Percentiles rank a stretch among this genome's conserved stretches.
Evolutionary conservation across 129 eudicot species (phyloP).

Genomic region (Pittosporum tobira): DNA sequence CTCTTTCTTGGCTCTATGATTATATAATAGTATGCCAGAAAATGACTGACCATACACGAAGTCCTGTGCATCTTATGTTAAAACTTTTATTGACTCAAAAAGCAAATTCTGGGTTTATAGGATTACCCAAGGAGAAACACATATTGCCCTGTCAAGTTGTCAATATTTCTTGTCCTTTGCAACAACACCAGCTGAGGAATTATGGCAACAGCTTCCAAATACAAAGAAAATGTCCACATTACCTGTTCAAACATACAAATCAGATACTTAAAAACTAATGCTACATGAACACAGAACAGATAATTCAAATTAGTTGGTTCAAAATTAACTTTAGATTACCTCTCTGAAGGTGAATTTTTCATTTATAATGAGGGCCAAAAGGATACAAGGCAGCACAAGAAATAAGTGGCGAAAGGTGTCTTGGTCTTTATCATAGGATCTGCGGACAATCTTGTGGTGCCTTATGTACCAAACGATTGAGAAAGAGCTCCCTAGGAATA

Average conservation of each 20-base stretch:
- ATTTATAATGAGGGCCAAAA: constrained; percentile 62
- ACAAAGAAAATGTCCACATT: constrained; percentile 89
- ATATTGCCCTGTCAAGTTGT: constrained; percentile 96
- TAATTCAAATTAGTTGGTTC: background rate
- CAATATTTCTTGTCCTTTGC: constrained; percentile 95
- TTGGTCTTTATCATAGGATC: constrained; percentile 95
- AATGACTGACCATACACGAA: background rate
- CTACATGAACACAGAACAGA: background rate
- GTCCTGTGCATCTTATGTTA: background rate
- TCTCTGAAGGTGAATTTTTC: constrained; percentile 82
- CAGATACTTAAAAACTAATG: background rate
- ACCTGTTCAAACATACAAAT: constrained; percentile 41
- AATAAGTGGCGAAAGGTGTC: constrained; percentile 89
- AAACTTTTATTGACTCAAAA: background rate
- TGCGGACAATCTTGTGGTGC: constrained; percentile 85
- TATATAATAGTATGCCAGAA: background rate
- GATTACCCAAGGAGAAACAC: constrained; percentile 84
- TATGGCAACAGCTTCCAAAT: constrained; percentile 92
- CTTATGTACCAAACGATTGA: constrained; percentile 96
- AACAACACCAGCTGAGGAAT: constrained; percentile 95
- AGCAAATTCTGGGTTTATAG: constrained; percentile 1
- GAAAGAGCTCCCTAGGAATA: constrained; percentile 88
- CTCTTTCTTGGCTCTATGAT: too few relatives aligned
- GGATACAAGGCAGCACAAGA: constrained; percentile 72
- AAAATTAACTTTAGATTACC: constrained; percentile 31